A percentile compares a stretch with the other conserved stretches of the same genome.
phyloP scores from a whole-genome alignment of 2,329 filamentous ascomycete genomes.

The Aspergillus pseudonomiae region DNA sequence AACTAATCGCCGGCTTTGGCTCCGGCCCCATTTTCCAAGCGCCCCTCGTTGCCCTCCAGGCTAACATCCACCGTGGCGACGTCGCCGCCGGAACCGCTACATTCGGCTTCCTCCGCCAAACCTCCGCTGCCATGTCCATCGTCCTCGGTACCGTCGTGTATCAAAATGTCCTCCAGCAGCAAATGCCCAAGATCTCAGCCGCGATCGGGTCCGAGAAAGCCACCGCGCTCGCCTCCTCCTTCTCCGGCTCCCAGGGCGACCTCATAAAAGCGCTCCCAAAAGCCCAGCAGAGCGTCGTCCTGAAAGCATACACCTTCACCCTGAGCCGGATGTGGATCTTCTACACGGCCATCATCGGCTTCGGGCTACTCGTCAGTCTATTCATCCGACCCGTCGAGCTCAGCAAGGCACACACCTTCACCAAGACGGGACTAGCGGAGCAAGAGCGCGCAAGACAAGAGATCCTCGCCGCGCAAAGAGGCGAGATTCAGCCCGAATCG shows the following conservation, averaged over 20 bases:
- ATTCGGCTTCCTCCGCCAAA: slow-evolving; percentile 62
- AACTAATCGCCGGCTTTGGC: slow-evolving; percentile 63
- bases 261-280: slow-evolving; percentile 38
- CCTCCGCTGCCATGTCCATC: slow-evolving; percentile 60
- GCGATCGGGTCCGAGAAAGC: slow-evolving; percentile 35
- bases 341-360: slow-evolving; percentile 43
- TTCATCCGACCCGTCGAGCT: slow-evolving; percentile 44
- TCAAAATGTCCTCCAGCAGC: slow-evolving; percentile 41
- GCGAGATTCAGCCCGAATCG: slow-evolving; percentile 57
- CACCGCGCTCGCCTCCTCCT: slow-evolving; percentile 30
- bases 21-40: slow-evolving; percentile 66
- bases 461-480: slow-evolving; percentile 30
- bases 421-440: slow-evolving; percentile 49
- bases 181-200: slow-evolving; percentile 30
- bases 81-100: slow-evolving; percentile 66
- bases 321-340: slow-evolving; percentile 57
- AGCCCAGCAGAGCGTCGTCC: slow-evolving; percentile 41
- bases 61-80: slow-evolving; percentile 61
- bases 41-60: slow-evolving; percentile 66
- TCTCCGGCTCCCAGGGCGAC: slow-evolving; percentile 39
- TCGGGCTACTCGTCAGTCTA: slow-evolving; percentile 44
- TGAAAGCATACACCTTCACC: slow-evolving; percentile 45
- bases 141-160: slow-evolving; percentile 60
- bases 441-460: slow-evolving; percentile 48
- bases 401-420: slow-evolving; percentile 45